Evolutionary conservation across 2,329 filamentous ascomycete species (phyloP).

Genomic region (Verticillium klebahnii): DNA sequence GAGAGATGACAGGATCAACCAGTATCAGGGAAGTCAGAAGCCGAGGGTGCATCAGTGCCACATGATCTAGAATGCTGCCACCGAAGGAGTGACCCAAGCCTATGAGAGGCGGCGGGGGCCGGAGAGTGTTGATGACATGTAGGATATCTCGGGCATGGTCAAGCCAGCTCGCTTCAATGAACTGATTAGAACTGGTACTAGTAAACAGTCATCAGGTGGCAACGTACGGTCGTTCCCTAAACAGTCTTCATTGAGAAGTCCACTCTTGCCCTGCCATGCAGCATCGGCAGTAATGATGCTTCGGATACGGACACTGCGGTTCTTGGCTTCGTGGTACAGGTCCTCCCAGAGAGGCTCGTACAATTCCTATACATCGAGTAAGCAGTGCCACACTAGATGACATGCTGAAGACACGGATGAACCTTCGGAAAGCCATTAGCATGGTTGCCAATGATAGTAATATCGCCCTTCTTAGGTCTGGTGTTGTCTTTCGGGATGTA

Average conservation of each 20-base stretch:
- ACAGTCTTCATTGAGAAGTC: conserved; percentile 67
- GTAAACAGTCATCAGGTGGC: not conserved
- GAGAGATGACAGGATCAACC: conserved; percentile 74
- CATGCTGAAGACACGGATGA: too few species aligned
- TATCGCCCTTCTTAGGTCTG: conserved; percentile 64
- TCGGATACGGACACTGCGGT: conserved; percentile 64
- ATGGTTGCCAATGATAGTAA: conserved; percentile 82
- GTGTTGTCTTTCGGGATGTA: conserved; percentile 74
- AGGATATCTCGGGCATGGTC: conserved; percentile 83
- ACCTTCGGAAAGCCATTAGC: conserved; percentile 86
- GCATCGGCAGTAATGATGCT: conserved; percentile 88
- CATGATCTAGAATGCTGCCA: conserved; percentile 64
- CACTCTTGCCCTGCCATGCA: conserved; percentile 76
- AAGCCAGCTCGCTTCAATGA: conserved; percentile 54
- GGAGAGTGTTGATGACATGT: conserved; percentile 80
- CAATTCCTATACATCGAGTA: conserved; percentile 53
- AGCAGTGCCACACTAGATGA: not conserved
- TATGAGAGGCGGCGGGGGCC: conserved; percentile 72
- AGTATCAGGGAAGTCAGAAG: conserved; percentile 72
- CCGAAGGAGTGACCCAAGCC: conserved; percentile 90
- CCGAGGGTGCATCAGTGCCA: conserved; percentile 74
- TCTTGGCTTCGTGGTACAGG: conserved; percentile 41
- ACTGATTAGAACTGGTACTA: not conserved
- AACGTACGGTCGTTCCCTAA: conserved; percentile 70
- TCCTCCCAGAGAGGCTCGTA: conserved; percentile 93